A percentile compares a stretch with the other conserved stretches of the same genome.
Conservation (phyloP, 208 protist genomes). For the Acanthamoeba sp. region DNA sequence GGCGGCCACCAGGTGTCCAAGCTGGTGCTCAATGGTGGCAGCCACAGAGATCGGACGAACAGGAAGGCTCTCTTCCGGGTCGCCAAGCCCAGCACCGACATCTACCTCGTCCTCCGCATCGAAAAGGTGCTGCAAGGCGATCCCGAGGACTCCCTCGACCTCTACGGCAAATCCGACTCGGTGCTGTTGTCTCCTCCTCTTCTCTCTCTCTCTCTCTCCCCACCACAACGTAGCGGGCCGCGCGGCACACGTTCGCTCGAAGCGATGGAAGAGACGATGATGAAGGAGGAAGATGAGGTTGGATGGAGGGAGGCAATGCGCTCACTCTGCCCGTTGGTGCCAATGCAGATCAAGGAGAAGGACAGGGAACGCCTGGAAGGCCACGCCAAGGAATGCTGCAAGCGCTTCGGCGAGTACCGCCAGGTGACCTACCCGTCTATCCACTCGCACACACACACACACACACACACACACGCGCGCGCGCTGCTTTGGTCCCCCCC, state of each 20-base stretch:
- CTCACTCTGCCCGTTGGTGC: too few species aligned
- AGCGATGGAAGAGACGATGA: too few species aligned
- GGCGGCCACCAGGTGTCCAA: background rate
- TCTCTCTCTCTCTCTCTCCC: background rate
- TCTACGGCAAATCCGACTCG: slow-evolving; percentile 68
- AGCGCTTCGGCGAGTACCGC: slow-evolving; percentile 14
- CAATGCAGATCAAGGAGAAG: slow-evolving; percentile 35
- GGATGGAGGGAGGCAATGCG: too few species aligned
- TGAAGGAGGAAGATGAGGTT: too few species aligned
- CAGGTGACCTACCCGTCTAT: background rate
- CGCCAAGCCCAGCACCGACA: slow-evolving; percentile 6
- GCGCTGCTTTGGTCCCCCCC: too few species aligned
- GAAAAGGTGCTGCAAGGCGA: slow-evolving; percentile 79
- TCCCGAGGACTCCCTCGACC: slow-evolving; percentile 11
- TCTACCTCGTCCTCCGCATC: slow-evolving; percentile 78
- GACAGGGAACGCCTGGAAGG: slow-evolving; percentile 18
- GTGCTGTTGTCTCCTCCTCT: background rate
- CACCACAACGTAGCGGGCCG: background rate
- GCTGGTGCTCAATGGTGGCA: background rate
- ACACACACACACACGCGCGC: too few species aligned
- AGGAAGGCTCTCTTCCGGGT: slow-evolving; percentile 38
- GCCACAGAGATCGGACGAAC: background rate
- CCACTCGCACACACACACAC: too few species aligned
- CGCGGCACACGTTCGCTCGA: too few species aligned
- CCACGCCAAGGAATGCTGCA: slow-evolving; percentile 22